Conservation (phyloP, 192 early-diverging fungal species). For the Coemansia sp. region DNA sequence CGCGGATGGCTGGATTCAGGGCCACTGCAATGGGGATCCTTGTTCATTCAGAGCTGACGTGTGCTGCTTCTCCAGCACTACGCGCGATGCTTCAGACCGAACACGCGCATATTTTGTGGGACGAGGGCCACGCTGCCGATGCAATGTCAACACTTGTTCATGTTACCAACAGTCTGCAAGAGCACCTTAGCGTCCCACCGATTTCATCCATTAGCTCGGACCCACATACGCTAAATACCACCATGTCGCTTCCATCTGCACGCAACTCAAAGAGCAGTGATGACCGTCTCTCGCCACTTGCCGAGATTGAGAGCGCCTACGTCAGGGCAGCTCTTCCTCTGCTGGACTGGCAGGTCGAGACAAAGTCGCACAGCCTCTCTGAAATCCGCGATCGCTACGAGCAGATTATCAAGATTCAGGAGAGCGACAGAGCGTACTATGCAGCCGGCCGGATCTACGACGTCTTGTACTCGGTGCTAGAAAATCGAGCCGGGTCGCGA, state of each 20-base stretch:
- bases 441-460: slow-evolving; percentile 40
- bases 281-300: background rate
- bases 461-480: slow-evolving; percentile 21
- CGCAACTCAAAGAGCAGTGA: slow-evolving; percentile 2
- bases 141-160: slow-evolving; percentile 38
- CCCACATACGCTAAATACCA: background rate
- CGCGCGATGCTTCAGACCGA: slow-evolving; percentile 41
- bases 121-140: slow-evolving; percentile 36
- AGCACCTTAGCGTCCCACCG: slow-evolving; percentile 19
- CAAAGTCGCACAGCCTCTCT: slow-evolving; percentile 20
- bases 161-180: slow-evolving; percentile 20
- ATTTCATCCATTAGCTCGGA: slow-evolving; percentile 2
- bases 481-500: slow-evolving; percentile 13
- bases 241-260: background rate
- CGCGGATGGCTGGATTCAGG: slow-evolving; percentile 33
- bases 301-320: slow-evolving; percentile 29
- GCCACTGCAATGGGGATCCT: slow-evolving; percentile 47
- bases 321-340: slow-evolving; percentile 32
- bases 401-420: slow-evolving; percentile 27
- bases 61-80: slow-evolving; percentile 17
- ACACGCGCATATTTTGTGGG: slow-evolving; percentile 48
- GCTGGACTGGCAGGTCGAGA: slow-evolving; percentile 37
- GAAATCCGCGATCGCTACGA: slow-evolving; percentile 28
- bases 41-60: slow-evolving; percentile 34
- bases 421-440: slow-evolving; percentile 51